These are phyloP conservation scores for Eimeria maxima DNA, from an alignment of 169 alveolate species.

Conservation along the genomic window DNA sequence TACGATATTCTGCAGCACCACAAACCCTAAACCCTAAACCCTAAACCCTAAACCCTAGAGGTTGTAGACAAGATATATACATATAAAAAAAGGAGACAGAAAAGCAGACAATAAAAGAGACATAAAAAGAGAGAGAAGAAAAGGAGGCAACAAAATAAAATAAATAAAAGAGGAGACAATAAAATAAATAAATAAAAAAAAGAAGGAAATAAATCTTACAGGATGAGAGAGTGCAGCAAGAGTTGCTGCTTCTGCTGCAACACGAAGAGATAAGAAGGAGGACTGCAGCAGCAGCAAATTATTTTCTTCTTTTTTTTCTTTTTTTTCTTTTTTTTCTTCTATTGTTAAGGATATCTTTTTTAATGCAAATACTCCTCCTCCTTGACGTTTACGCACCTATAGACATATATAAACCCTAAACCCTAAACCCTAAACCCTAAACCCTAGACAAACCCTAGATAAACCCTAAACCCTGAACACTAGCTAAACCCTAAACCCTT, in stretches of 20 bases:
- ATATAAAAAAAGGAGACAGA: conserved; percentile 27
- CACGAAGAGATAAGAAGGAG: conserved; percentile 47
- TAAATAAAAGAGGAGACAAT: too few relatives aligned
- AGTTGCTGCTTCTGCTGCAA: conserved; percentile 38
- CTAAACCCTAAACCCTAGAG: conserved; percentile 22
- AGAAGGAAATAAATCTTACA: conserved; percentile 21
- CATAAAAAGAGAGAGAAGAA: too few relatives aligned
- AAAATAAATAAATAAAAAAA: conserved; percentile 38
- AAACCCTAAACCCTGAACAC: not conserved
- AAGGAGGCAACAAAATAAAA: too few relatives aligned
- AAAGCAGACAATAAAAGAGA: conserved; percentile 75
- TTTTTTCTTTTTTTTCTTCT: too few relatives aligned
- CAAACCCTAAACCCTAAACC: conserved; percentile 43
- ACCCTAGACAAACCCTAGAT: not conserved
- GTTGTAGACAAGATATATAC: not conserved
- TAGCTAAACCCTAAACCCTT: not conserved
- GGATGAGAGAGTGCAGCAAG: conserved; percentile 68
- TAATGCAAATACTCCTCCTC: not conserved
- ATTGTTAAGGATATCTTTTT: too few relatives aligned
- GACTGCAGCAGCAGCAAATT: too few relatives aligned
- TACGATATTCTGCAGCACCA: too few relatives aligned
- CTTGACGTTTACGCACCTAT: not conserved
- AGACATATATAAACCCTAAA: not conserved
- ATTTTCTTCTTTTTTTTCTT: too few relatives aligned
- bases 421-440: not conserved